phyloP scores from a whole-genome alignment of 352 stramenopile species.

The Globisporangium carolinianum region DNA sequence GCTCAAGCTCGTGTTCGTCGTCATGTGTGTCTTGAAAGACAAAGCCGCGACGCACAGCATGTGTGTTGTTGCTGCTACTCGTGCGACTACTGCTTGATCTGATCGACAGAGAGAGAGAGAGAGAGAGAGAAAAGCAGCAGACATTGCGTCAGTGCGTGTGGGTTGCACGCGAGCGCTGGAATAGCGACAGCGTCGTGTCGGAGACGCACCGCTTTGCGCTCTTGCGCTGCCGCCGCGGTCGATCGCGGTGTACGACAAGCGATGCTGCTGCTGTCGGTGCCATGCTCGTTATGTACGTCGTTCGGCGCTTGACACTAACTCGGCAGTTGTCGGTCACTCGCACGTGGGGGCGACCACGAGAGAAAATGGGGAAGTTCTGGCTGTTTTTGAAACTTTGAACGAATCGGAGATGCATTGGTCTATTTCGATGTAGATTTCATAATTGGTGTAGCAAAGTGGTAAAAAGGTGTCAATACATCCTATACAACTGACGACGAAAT shows the following conservation, averaged over 20 bases:
- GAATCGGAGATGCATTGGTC: too few relatives aligned
- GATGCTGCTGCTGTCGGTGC: constrained; percentile 14
- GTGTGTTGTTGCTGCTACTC: constrained; percentile 15
- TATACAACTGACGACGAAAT: too few relatives aligned
- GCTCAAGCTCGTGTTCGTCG: constrained; percentile 4
- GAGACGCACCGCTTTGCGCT: constrained; percentile 22
- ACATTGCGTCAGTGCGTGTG: background rate
- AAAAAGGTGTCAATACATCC: too few relatives aligned
- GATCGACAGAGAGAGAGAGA: constrained; percentile 7
- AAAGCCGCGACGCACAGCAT: constrained; percentile 35
- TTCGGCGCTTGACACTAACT: too few relatives aligned
- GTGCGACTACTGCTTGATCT: constrained; percentile 9
- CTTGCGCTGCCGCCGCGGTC: constrained; percentile 34
- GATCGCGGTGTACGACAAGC: constrained; percentile 58
- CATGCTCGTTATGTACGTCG: background rate
- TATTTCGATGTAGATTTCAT: too few relatives aligned
- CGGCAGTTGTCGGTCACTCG: too few relatives aligned
- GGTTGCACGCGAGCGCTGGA: background rate
- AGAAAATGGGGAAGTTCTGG: background rate
- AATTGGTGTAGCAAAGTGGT: too few relatives aligned
- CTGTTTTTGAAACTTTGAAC: too few relatives aligned
- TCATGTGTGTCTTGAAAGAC: constrained; percentile 27
- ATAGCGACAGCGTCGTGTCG: background rate
- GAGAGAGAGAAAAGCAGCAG: background rate
- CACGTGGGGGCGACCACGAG: background rate